Evolutionary conservation across 129 eudicot species (phyloP).

Genomic region (Artemisia annua): DNA sequence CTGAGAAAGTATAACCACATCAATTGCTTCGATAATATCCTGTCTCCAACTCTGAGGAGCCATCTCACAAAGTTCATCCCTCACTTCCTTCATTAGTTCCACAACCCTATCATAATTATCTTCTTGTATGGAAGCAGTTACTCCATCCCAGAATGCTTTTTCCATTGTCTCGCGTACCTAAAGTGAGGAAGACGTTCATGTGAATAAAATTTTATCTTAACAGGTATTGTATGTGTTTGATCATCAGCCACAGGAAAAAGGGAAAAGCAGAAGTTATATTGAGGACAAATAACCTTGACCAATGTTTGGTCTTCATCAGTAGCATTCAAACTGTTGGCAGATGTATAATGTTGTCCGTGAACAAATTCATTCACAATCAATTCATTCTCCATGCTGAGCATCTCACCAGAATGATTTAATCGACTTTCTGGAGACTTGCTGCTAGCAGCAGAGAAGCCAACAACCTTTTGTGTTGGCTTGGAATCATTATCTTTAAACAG

Average conservation of each 20-base stretch:
- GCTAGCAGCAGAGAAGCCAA: conserved; percentile 33
- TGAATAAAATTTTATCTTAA: neutral
- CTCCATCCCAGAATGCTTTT: conserved; percentile 87
- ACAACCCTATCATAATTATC: conserved; percentile 62
- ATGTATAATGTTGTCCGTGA: conserved; percentile 60
- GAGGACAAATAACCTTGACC: conserved; percentile 47
- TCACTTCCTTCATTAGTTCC: conserved; percentile 28
- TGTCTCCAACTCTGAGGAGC: no score
- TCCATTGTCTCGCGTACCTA: conserved; percentile 68
- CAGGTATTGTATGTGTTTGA: neutral
- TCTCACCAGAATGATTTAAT: conserved; percentile 29
- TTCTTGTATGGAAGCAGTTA: conserved; percentile 55
- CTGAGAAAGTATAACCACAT: conserved; percentile 78
- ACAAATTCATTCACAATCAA: conserved; percentile 78
- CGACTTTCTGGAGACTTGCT: conserved; percentile 20
- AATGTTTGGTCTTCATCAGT: conserved; percentile 37
- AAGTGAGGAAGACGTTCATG: conserved; percentile 9
- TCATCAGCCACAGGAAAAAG: neutral
- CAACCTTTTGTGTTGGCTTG: conserved; percentile 34
- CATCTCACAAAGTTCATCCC: no score
- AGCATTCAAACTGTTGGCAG: conserved; percentile 33
- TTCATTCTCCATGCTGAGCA: conserved; percentile 65
- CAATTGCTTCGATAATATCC: conserved; percentile 23
- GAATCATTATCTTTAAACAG: conserved; percentile 57
- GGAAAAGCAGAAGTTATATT: neutral